Evolutionary conservation across 1,139 yeast species (phyloP), one percentile per base, ranked within the genome.

Genomic region (Sugiyamaella novakii): DNA sequence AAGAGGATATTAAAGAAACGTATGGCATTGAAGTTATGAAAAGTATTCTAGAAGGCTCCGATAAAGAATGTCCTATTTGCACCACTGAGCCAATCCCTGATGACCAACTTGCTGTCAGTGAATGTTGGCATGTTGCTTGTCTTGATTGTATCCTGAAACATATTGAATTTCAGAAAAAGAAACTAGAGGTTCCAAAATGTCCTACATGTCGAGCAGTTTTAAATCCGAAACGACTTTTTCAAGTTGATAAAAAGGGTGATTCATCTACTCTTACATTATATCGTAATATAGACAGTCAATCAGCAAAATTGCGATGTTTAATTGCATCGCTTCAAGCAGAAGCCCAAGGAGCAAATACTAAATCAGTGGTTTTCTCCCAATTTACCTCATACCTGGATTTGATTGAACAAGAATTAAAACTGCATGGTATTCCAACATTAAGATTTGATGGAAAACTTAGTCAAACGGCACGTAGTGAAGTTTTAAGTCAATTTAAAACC

Each of bases 311-410:
- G 10, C 79, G 80, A 53, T 89, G 95, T 0, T 72, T 92, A 29
- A 57, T 87, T 67, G 72, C 8, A 5, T 37, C 89, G 84, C 60
- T 67, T 87, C 31, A 73, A 75, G 50, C 72, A 66, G 35, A 69
- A 24, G 27, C 11, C n/a, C 39, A 24, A 19, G 22, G 25, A 14
- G 14, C 11, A 11, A 22, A 14, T 17, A 25, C 83, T 53, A 91
- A 84, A 59, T 81, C 86, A 3, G 89, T 92, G 46, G 92, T 92
- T 0, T 91, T 92, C 64, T 88, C 97, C 0, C 98, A 91, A 61
- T 92, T 92, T 61, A 85, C 96, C 0, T 78, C 89, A 1, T 91
- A 82, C 59, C 67, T 92, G 53, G 96, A 88, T 64, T 72, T 88
- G 7, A 79, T 92, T 48, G 84, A 86, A 57, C 65, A 65, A 18